A percentile compares a stretch with the other conserved stretches of the same genome.
phyloP scores from a whole-genome alignment of 2,329 filamentous ascomycete species.

The Sporothrix curviconia region DNA sequence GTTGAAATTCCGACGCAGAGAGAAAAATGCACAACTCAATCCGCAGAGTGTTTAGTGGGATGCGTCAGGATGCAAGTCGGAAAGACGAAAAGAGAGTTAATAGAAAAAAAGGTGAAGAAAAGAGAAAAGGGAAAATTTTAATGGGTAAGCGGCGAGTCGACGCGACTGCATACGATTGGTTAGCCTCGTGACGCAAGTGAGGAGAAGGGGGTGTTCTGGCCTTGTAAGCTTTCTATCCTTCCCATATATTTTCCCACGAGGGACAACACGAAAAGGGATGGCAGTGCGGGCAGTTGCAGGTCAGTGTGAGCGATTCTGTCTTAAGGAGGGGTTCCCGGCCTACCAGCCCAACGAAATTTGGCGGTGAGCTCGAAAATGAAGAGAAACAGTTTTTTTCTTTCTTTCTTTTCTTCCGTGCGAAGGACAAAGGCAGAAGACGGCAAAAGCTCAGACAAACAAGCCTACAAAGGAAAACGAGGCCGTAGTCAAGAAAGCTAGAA shows the following conservation, averaged over 20 bases:
- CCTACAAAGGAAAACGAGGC: neutral
- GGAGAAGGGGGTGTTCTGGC: conserved; percentile 2
- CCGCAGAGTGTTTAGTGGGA: no score
- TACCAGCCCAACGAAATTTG: conserved; percentile 8
- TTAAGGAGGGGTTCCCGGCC: neutral
- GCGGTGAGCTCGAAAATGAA: conserved; percentile 13
- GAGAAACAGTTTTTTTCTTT: neutral
- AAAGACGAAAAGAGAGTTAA: neutral
- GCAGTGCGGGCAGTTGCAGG: conserved; percentile 2
- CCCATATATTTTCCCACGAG: neutral
- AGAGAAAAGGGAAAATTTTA: conserved; percentile 10
- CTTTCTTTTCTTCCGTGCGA: no score
- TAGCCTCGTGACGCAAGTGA: conserved; percentile 21
- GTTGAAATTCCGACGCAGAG: no score
- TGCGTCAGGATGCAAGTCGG: neutral
- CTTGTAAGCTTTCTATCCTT: neutral
- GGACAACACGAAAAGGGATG: neutral
- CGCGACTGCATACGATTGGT: conserved; percentile 21
- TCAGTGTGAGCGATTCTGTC: conserved; percentile 13
- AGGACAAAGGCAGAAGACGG: neutral
- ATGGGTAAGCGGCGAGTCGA: conserved; percentile 16
- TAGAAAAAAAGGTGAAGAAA: neutral
- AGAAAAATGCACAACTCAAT: no score
- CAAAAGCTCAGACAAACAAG: neutral
- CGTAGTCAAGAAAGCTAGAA: neutral